Base-by-base conservation (phyloP, 768 basidiomycete species). In the Lentinula aciculospora region DNA sequence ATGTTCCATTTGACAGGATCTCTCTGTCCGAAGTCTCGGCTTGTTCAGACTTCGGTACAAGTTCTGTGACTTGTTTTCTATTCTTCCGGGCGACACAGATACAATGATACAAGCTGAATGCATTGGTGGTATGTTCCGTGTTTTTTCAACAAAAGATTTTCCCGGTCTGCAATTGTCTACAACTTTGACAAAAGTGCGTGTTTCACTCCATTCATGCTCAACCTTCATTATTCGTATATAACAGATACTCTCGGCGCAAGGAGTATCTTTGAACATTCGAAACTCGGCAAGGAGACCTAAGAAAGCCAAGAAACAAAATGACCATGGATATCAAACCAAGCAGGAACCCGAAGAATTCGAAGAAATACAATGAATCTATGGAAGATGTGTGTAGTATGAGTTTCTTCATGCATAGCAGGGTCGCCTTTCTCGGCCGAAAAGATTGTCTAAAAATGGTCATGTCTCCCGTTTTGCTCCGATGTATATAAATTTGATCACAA, bases 61-160 rank as follows among this genome's bases (percentile, higher is more conserved):
- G 3, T 76, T 79, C 56, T 85, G 88, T 63, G 84, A 86, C 67
- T 69, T 89, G 36, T 80, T 78, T 64, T 79, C 78, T 0, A 65
- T 67, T 23, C 70, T 74, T 10, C 56, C 60, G 15, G 66, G 64
- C 34, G 32, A 34, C 32, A 58, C 60, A 27, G 71, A 76, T 29
- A 65, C 76, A 10, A 72, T 74, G 1, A 73, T 88, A 4, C 78
- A 83, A 62, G 86, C 86, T 1, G 84, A 88, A 69, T 79, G 79
- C 60, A 85, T 81, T 61, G 84, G 86, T 5, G 82, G 83, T 0
- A 61, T 72, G 2, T 88, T 89, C 67, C 80, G 77, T 27, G 80
- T 89, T 0, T 88, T 83, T 63, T 84, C 85, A 5, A 86, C 86
- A 1, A 88, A 88, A 64, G 81, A 85, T 54, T 88, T 88, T 61